phyloP scores from a whole-genome alignment of 176 grass and related monocot species.

The Cocos nucifera region DNA sequence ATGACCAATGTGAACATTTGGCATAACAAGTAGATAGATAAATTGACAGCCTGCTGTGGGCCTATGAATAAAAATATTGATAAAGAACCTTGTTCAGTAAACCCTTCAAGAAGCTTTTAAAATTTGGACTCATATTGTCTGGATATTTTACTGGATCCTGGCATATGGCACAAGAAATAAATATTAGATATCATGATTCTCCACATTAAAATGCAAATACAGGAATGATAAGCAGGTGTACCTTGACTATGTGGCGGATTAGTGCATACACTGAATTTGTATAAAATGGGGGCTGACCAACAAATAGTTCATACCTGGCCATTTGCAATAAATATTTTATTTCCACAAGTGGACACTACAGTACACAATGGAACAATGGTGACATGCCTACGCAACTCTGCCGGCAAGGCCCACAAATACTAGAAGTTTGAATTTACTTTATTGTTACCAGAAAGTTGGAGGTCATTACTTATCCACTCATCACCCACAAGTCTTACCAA shows the following conservation, averaged over 20 bases:
- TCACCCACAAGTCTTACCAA: no score
- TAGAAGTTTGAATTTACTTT: no score
- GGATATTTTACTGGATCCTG: slow-evolving; percentile 99
- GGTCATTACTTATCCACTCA: no score
- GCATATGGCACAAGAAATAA: slow-evolving; percentile 5
- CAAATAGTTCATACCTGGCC: slow-evolving; percentile 85
- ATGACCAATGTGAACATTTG: background rate
- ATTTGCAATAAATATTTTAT: slow-evolving; percentile 16
- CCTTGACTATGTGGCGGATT: slow-evolving; percentile 94
- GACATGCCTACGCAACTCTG: no score
- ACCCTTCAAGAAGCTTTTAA: slow-evolving; percentile 91
- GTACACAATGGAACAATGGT: no score
- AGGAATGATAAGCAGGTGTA: slow-evolving; percentile 26
- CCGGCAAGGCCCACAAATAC: no score
- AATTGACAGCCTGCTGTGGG: slow-evolving; percentile 12
- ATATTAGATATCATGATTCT: slow-evolving; percentile 3
- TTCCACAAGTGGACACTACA: background rate
- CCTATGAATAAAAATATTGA: background rate
- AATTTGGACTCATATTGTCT: slow-evolving; percentile 82
- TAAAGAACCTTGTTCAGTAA: slow-evolving; percentile 77
- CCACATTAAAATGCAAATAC: slow-evolving; percentile 4
- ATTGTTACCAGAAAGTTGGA: no score
- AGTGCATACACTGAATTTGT: slow-evolving; percentile 96
- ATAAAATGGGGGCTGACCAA: slow-evolving; percentile 97
- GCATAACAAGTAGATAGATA: background rate